Evolutionary conservation across 2,329 filamentous ascomycete genomes (phyloP).

Genomic region (Paramyrothecium roridum): DNA sequence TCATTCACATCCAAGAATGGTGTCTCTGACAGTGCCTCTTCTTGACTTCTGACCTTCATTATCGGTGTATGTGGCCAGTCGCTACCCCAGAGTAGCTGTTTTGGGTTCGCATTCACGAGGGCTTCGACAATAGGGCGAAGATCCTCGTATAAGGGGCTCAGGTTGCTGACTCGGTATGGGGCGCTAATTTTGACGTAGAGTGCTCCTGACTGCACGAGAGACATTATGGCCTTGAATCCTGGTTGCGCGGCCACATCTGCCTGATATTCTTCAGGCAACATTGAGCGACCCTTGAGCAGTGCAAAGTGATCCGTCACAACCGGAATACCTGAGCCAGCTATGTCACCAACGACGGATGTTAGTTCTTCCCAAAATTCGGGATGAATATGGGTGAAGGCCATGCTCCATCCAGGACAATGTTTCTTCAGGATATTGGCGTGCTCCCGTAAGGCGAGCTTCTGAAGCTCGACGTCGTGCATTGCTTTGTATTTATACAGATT

Average conservation of each 20-base stretch:
- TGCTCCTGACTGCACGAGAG: conserved; percentile 23
- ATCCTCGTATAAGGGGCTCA: conserved; percentile 26
- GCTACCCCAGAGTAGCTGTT: conserved; percentile 32
- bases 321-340: conserved; percentile 2
- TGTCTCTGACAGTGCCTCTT: conserved; percentile 28
- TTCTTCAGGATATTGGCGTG: conserved; percentile 17
- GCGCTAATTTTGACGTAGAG: conserved; percentile 34
- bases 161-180: conserved; percentile 28
- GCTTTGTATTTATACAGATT: conserved; percentile 31
- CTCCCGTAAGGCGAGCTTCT: conserved; percentile 24
- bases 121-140: conserved; percentile 24
- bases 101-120: conserved; percentile 26
- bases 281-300: conserved; percentile 28
- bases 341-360: conserved; percentile 2
- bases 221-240: conserved; percentile 12
- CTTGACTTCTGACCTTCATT: conserved; percentile 29
- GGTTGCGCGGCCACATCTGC: conserved; percentile 21
- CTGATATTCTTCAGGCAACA: conserved; percentile 18
- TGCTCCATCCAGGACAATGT: conserved; percentile 9
- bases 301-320: conserved; percentile 34
- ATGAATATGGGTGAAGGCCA: conserved; percentile 11
- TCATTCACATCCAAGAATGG: conserved; percentile 18
- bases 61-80: conserved; percentile 35
- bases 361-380: conserved; percentile 10
- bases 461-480: conserved; percentile 30